These are phyloP conservation scores for Russula sp. DNA, from an alignment of 768 basidiomycete genomes.

Conservation along the genomic window DNA sequence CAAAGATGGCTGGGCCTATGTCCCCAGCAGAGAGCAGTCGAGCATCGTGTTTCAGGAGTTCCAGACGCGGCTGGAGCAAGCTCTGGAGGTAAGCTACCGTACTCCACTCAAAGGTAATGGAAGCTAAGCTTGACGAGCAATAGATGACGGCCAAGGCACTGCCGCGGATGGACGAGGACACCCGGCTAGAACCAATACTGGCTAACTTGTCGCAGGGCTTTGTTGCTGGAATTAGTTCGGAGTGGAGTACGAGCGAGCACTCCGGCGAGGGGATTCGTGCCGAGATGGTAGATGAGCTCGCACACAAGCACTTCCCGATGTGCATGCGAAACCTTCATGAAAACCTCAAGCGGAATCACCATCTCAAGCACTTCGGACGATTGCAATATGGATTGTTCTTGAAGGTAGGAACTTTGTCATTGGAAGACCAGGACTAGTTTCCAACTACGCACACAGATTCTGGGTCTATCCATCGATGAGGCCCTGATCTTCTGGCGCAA, in stretches of 20 bases:
- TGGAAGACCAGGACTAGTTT: background rate
- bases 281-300: conserved; percentile 88
- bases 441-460: conserved; percentile 45
- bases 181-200: conserved; percentile 80
- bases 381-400: conserved; percentile 90
- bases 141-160: conserved; percentile 81
- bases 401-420: conserved; percentile 53
- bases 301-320: conserved; percentile 84
- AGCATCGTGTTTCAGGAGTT: conserved; percentile 89
- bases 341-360: conserved; percentile 63
- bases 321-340: conserved; percentile 94
- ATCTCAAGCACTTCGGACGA: conserved; percentile 89
- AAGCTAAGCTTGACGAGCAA: background rate
- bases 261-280: conserved; percentile 70
- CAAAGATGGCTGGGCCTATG: conserved; percentile 80
- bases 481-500: conserved; percentile 90
- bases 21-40: conserved; percentile 66
- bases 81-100: conserved; percentile 53
- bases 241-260: conserved; percentile 56
- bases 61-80: conserved; percentile 57
- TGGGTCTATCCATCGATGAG: conserved; percentile 92
- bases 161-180: conserved; percentile 91
- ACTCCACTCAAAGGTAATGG: background rate
- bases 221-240: conserved; percentile 81
- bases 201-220: conserved; percentile 91